These are phyloP conservation scores for Melocanna baccifera DNA, from an alignment of 176 grass and related monocot species.

Conservation along the genomic window DNA sequence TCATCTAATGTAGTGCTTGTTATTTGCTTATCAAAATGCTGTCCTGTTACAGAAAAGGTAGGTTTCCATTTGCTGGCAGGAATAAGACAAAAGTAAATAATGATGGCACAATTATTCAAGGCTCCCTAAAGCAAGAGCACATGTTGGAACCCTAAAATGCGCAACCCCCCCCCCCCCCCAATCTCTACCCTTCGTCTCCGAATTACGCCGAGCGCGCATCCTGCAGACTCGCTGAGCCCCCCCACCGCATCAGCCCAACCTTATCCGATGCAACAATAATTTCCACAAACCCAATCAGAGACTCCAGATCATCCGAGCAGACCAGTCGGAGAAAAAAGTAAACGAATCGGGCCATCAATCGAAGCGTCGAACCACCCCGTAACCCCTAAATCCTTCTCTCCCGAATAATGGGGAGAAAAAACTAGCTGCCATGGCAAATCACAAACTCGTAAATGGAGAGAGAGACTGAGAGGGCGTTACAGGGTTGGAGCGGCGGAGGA, in stretches of 20 bases:
- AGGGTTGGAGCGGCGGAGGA: constrained; percentile 42
- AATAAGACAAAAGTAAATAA: not conserved
- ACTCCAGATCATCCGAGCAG: not conserved
- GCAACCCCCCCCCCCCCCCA: not conserved
- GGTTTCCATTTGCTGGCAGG: not conserved
- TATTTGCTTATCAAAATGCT: not conserved
- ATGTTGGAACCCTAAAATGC: not conserved
- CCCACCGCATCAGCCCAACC: not conserved
- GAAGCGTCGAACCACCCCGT: not conserved
- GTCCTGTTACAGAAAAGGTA: not conserved
- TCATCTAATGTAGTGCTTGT: not conserved
- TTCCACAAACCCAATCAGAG: not conserved
- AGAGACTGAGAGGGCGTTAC: constrained; percentile 16
- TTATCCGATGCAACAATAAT: not conserved
- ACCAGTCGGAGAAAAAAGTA: no score
- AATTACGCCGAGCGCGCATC: not conserved
- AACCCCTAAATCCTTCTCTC: constrained; percentile 2
- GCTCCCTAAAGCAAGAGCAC: not conserved
- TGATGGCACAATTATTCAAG: not conserved
- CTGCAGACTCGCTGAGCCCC: no score
- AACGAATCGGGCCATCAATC: not conserved
- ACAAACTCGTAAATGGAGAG: no score
- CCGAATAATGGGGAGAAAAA: not conserved
- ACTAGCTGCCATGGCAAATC: not conserved
- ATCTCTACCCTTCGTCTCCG: not conserved